Evolutionary conservation across 768 basidiomycete species (phyloP), one percentile per base, ranked within the genome.

Genomic region (Boletus huronensis): DNA sequence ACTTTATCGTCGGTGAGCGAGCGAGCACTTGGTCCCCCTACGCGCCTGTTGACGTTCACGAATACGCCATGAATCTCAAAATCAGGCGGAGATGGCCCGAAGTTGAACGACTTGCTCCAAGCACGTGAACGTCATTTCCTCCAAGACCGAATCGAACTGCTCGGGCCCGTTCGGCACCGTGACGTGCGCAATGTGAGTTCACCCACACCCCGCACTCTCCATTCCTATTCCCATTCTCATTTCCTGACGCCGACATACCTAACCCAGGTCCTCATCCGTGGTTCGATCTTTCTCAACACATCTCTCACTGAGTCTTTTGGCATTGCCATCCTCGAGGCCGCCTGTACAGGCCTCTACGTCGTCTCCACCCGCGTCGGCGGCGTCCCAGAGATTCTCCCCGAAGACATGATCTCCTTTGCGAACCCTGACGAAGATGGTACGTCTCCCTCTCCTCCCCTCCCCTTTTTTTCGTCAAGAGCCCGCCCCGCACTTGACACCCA

Each of bases 231-330:
- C 44, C 7, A 1, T 5, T 5, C n/a, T 9, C 13, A 14, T 16
- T 14, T 10, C 11, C 17, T 38, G 29, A 53, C 31, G 36, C 48
- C 41, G 41, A 19, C 23, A 6, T 14, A 14, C 11, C 25, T n/a
- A 19, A 0, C 28, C n/a, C 59, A 94, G 92, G 85, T 97, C n/a
- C 80, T 99, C 11, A 77, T 78, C 7, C 84, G 84, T 40, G 97
- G 95, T 1, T 80, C 90, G 13, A 94, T 99, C 56, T 99, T 88
- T 72, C 78, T 99, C 76, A 97, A 95, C 65, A 95, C 97, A 0
- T 95, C 93, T 0, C 79, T 98, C 25, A 98, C 96, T 1, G 97
- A 98, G 68, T 83, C 97, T 0, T 99, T 98, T 61, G 96, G 97
- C 0, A 98, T 96, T 59, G 91, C 90, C n/a, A 94, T 96, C 59